phyloP scores from a whole-genome alignment of 1,284 basidiomycete species.

The Marasmius fiardii region DNA sequence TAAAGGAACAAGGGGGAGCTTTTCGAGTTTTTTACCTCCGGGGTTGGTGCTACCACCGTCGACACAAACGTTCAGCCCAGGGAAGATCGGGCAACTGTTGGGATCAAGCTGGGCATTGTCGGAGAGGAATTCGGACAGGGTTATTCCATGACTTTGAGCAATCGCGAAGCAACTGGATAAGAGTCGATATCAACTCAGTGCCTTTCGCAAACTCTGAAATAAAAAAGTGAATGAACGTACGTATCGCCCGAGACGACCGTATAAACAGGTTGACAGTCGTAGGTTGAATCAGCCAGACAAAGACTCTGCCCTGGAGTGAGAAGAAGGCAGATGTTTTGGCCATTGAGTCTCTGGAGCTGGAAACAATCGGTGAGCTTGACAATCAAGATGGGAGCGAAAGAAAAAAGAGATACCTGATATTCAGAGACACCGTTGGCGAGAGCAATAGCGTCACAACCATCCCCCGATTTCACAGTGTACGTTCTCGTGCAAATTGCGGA shows the following conservation, averaged over 20 bases:
- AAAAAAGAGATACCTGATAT: neutral
- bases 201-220: neutral
- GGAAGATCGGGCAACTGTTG: neutral
- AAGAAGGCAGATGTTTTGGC: neutral
- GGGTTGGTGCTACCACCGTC: neutral
- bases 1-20: neutral
- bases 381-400: too few species aligned
- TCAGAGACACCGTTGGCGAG: neutral
- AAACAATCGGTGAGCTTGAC: neutral
- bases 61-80: neutral
- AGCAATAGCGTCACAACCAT: neutral
- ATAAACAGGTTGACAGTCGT: slow-evolving; percentile 2
- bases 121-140: neutral
- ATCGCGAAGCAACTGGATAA: neutral
- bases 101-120: slow-evolving; percentile 4
- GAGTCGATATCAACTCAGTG: too few species aligned
- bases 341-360: neutral
- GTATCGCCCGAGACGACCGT: neutral
- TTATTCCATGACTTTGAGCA: neutral
- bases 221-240: neutral
- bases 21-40: neutral
- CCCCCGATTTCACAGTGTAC: neutral
- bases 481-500: neutral
- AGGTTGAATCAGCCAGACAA: neutral
- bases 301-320: neutral